These are phyloP conservation scores for Microstroma glucosiphilum DNA, from an alignment of 1,284 basidiomycete genomes.

Conservation along the genomic window DNA sequence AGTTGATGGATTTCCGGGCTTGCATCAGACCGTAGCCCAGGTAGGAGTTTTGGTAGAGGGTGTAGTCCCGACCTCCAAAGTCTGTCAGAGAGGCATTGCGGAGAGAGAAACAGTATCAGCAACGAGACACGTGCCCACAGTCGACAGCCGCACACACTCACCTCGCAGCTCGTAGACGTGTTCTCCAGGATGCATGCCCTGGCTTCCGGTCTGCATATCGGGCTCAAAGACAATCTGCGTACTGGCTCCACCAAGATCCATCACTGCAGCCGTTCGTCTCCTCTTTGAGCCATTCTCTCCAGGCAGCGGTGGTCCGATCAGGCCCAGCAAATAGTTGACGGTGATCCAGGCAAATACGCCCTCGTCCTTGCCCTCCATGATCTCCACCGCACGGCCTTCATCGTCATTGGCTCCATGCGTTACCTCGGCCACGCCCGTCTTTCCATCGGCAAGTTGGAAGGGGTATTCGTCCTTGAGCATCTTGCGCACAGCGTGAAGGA, in stretches of 20 bases:
- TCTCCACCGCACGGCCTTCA: constrained; percentile 21
- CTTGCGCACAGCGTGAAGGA: constrained; percentile 68
- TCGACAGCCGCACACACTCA: not conserved
- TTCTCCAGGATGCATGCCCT: constrained; percentile 70
- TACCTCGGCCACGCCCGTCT: constrained; percentile 26
- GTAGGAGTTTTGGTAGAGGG: constrained; percentile 49
- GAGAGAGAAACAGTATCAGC: not conserved
- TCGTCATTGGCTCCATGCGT: not conserved
- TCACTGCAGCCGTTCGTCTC: constrained; percentile 68
- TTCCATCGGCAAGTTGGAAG: constrained; percentile 57
- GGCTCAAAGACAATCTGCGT: constrained; percentile 98
- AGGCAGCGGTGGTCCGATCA: constrained; percentile 23
- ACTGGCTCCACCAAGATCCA: constrained; percentile 94
- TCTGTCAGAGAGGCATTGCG: constrained; percentile 12
- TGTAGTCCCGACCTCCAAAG: constrained; percentile 37
- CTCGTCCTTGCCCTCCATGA: constrained; percentile 93
- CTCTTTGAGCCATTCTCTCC: constrained; percentile 4
- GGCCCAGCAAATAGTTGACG: constrained; percentile 67
- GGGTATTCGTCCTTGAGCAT: constrained; percentile 65
- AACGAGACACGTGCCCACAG: not conserved
- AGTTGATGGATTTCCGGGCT: constrained; percentile 77
- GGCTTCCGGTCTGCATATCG: constrained; percentile 52
- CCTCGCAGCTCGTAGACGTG: constrained; percentile 77
- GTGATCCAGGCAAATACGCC: constrained; percentile 94
- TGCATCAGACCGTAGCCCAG: constrained; percentile 93